Conservation (phyloP, 2,329 filamentous ascomycete species). For the Cytospora piceicola region DNA sequence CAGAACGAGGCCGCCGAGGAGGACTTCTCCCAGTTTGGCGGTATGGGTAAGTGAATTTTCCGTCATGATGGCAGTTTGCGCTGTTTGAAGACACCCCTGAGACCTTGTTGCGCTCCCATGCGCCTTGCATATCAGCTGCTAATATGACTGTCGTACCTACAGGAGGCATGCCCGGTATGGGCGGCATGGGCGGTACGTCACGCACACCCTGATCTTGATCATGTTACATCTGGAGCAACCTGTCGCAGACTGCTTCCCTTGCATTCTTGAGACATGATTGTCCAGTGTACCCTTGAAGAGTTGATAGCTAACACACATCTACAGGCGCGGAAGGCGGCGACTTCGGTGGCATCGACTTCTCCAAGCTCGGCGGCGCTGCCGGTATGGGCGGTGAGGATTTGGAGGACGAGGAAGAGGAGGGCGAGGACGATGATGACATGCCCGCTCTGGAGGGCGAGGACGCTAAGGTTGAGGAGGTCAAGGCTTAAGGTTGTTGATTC, state of each 20-base stretch:
- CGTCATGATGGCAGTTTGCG: slow-evolving; percentile 12
- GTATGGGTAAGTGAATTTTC: slow-evolving; percentile 59
- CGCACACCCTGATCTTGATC: background rate
- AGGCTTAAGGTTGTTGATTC: slow-evolving; percentile 34
- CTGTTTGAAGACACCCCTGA: slow-evolving; percentile 1
- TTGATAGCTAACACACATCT: slow-evolving; percentile 17
- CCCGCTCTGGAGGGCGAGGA: slow-evolving; percentile 74
- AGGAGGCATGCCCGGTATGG: slow-evolving; percentile 59
- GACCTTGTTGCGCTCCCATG: slow-evolving; percentile 6
- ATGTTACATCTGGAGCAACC: background rate
- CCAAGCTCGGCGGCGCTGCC: slow-evolving; percentile 75
- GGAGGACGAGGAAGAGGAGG: slow-evolving; percentile 55
- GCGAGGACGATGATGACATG: slow-evolving; percentile 80
- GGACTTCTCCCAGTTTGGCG: slow-evolving; percentile 69
- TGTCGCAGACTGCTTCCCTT: background rate
- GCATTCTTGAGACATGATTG: background rate
- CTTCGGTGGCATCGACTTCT: slow-evolving; percentile 91
- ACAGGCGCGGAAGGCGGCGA: slow-evolving; percentile 56
- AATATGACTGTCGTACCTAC: slow-evolving; percentile 32
- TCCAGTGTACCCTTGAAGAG: background rate
- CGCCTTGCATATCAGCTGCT: slow-evolving; percentile 28
- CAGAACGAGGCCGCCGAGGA: slow-evolving; percentile 88
- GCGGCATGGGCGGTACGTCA: slow-evolving; percentile 55
- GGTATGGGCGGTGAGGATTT: slow-evolving; percentile 50
- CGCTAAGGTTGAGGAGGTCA: slow-evolving; percentile 46